Base-by-base conservation (phyloP, 1,284 basidiomycete genomes). In the Gomphus bonarii region DNA sequence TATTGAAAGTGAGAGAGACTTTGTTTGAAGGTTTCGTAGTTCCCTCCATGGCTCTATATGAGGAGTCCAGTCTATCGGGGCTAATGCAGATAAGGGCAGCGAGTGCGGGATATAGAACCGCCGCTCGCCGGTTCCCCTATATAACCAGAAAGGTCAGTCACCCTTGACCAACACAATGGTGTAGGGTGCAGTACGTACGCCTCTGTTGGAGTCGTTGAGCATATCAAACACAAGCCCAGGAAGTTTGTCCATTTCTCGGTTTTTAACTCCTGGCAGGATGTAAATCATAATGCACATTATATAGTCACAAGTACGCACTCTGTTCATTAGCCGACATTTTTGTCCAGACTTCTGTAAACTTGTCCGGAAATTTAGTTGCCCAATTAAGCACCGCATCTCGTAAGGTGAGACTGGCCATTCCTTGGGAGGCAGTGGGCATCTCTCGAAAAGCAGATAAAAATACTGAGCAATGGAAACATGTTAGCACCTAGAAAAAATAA, bases 371-470 rank as follows among this genome's bases (percentile, higher is more conserved):
- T 12, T 83, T 76, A 49, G 89, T 85, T 50, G 97, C 86, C 92
- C 92, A 97, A 60, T 90, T 91, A 91, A 93, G 95, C 31, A 97
- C 77, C 0, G 90, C 89, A 38, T 81, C 78, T 12, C 91, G 82
- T 36, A 97, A 75, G 18, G 86, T 82, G 6, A 81, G 72, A 0
- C 91, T 84, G 38, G 94, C 75, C 0, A 85, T 82, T 4, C 80
- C 71, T 64, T 92, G 90, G 0, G 85, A 81, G 35, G 88, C 84
- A 46, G 77, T 78, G 63, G 84, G 84, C 78, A 97, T 87, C 66
- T 89, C 90, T 12, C 95, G 80, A 48, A 97, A 82, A 1, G 91
- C 75, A 0, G 85, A 88, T 25, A 33, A 25, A 53, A 18, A 53
- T n/a, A 43, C 51, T 53, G 20, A 16, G 14, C 6, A 33, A 33